Evolutionary conservation across 805 yeast species (phyloP).

Genomic region (Jamesozyma jinghongensis): DNA sequence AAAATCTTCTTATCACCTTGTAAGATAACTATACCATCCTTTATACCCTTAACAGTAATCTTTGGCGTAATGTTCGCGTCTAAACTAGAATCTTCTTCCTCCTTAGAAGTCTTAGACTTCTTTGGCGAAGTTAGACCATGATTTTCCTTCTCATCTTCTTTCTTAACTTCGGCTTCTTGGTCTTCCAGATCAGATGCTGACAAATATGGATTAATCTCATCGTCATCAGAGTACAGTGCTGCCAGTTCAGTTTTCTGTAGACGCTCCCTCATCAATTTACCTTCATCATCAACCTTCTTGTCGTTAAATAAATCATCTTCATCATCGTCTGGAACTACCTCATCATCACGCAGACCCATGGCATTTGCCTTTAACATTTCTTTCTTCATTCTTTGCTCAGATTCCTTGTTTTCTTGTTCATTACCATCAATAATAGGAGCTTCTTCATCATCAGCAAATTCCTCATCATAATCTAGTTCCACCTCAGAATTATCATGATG

Average conservation of each 20-base stretch:
- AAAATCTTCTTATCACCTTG: conserved; percentile 56
- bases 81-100: conserved; percentile 1
- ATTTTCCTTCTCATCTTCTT: conserved; percentile 32
- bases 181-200: conserved; percentile 61
- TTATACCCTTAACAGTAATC: conserved; percentile 37
- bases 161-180: conserved; percentile 34
- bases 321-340: conserved; percentile 50
- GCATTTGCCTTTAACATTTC: conserved; percentile 81
- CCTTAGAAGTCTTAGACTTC: conserved; percentile 12
- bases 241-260: conserved; percentile 77
- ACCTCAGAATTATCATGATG: conserved; percentile 73
- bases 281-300: conserved; percentile 81
- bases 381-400: conserved; percentile 72
- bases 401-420: conserved; percentile 88
- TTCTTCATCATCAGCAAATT: conserved; percentile 97
- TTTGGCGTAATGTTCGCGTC: conserved; percentile 22
- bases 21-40: conserved; percentile 49
- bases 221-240: conserved; percentile 69
- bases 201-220: conserved; percentile 76
- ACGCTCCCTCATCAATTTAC: conserved; percentile 75
- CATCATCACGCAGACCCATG: conserved; percentile 52
- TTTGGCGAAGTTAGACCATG: conserved; percentile 19
- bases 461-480: conserved; percentile 91
- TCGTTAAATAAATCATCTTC: conserved; percentile 67
- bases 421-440: conserved; percentile 95